Percentiles rank a stretch among this genome's conserved stretches.
These are phyloP conservation scores for Paraphoma sp. DNA, from an alignment of 2,329 filamentous ascomycete species.

Conservation along the genomic window DNA sequence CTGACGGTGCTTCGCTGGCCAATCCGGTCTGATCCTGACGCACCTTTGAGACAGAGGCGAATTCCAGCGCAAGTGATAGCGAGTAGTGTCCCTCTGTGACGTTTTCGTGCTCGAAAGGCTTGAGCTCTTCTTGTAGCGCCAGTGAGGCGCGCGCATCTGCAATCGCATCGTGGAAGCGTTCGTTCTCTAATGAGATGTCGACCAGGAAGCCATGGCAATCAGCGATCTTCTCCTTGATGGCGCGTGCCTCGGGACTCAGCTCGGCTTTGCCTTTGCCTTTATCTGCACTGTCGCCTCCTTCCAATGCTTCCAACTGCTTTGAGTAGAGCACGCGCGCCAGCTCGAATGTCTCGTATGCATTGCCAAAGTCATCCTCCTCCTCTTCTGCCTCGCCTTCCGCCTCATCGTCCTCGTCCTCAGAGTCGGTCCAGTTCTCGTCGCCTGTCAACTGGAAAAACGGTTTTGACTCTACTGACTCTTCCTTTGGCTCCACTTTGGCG, in stretches of 20 bases:
- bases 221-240: slow-evolving; percentile 78
- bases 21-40: slow-evolving; percentile 57
- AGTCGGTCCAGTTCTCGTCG: slow-evolving; percentile 85
- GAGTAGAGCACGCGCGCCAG: slow-evolving; percentile 65
- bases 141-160: slow-evolving; percentile 81
- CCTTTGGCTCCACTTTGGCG: slow-evolving; percentile 50
- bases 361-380: slow-evolving; percentile 68
- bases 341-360: slow-evolving; percentile 69
- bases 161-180: slow-evolving; percentile 88
- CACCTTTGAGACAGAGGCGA: slow-evolving; percentile 77
- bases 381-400: slow-evolving; percentile 57
- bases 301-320: slow-evolving; percentile 60
- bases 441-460: slow-evolving; percentile 90
- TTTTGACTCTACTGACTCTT: slow-evolving; percentile 65
- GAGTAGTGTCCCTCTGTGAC: slow-evolving; percentile 97
- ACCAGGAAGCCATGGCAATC: slow-evolving; percentile 94
- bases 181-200: slow-evolving; percentile 96
- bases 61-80: slow-evolving; percentile 92
- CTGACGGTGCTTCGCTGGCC: slow-evolving; percentile 43
- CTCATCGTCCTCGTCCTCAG: slow-evolving; percentile 73
- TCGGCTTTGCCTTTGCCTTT: slow-evolving; percentile 56
- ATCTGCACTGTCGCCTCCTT: slow-evolving; percentile 41
- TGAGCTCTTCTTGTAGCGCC: slow-evolving; percentile 78
- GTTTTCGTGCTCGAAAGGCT: slow-evolving; percentile 79
- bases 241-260: slow-evolving; percentile 39